Evolutionary conservation across 2,329 filamentous ascomycete species (phyloP), one percentile per base, ranked within the genome.

Genomic region (Penicillium olsonii): DNA sequence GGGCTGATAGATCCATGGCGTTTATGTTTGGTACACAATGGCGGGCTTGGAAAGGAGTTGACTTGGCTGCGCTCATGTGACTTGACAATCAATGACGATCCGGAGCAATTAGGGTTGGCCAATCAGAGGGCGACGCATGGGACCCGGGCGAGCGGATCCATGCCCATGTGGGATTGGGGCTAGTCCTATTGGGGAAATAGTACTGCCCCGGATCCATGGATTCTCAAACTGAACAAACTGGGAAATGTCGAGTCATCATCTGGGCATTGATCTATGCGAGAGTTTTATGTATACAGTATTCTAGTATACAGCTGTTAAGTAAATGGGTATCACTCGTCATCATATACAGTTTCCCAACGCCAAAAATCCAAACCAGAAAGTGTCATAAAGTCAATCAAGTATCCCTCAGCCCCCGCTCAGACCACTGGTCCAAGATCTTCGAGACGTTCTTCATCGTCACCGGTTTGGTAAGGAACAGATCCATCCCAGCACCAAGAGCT

Each of bases 391-490:
- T n/a, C n/a, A n/a, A 35, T 44, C 42, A 37, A 15, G 15, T n/a
- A 22, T 44, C 33, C n/a, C 14, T 22, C 17, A 44, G 8, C 4
- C 24, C 42, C 29, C 42, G 37, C n/a, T 50, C 49, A 20, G 55
- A 45, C 66, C 66, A 68, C 34, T 64, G 62, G 17, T 63, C 58
- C 18, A 76, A 52, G 19, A 75, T 50, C 18, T 67, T 57, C 5
- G 68, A 68, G 6, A 76, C 67, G 40, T 70, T 67, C 45, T 69
- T 72, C 42, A 75, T 71, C 0, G 67, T 67, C 4, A 76, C 71
- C 1, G 75, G 75, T 43, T 77, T 77, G 2, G 72, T 75, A 42
- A 77, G 59, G 44, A 75, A 76, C 11, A 75, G 52, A 53, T 77
- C 68, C 44, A 77, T 69, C 2, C 73, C 73, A 0, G 67, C 69